phyloP scores from a whole-genome alignment of 768 basidiomycete species.

The Podaxis mareebaensis region DNA sequence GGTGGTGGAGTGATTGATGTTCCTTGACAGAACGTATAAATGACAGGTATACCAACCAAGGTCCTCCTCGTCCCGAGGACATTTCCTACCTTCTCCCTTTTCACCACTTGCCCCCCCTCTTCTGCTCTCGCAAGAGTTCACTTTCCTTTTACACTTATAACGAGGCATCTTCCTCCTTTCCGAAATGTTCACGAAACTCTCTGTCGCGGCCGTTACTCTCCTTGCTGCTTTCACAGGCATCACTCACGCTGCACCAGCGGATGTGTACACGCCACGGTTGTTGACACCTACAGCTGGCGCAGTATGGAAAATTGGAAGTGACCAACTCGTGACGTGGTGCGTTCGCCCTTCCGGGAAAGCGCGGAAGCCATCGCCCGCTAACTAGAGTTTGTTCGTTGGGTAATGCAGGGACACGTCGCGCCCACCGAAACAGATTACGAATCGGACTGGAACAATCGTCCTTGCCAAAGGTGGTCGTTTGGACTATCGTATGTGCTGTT shows the following conservation, averaged over 20 bases:
- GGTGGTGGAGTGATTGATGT: background rate
- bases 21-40: background rate
- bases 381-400: background rate
- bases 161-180: background rate
- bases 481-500: constrained; percentile 23
- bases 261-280: constrained; percentile 3
- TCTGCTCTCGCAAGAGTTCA: background rate
- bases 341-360: background rate
- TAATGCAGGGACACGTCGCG: constrained; percentile 29
- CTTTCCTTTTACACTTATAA: background rate
- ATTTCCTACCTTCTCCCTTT: background rate
- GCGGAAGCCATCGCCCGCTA: background rate
- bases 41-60: background rate
- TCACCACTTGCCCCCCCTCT: background rate
- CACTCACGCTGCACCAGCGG: background rate
- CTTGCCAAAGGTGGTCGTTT: constrained; percentile 26
- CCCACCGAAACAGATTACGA: constrained; percentile 32
- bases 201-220: background rate
- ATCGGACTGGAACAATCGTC: constrained; percentile 27
- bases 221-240: constrained; percentile 5
- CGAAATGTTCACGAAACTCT: constrained; percentile 9
- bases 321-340: constrained; percentile 5
- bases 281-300: background rate
- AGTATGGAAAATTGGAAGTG: constrained; percentile 1
- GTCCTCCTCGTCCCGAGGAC: background rate